Evolutionary conservation across 2,329 filamentous ascomycete species (phyloP).

Genomic region (Aspergillus nomiae): DNA sequence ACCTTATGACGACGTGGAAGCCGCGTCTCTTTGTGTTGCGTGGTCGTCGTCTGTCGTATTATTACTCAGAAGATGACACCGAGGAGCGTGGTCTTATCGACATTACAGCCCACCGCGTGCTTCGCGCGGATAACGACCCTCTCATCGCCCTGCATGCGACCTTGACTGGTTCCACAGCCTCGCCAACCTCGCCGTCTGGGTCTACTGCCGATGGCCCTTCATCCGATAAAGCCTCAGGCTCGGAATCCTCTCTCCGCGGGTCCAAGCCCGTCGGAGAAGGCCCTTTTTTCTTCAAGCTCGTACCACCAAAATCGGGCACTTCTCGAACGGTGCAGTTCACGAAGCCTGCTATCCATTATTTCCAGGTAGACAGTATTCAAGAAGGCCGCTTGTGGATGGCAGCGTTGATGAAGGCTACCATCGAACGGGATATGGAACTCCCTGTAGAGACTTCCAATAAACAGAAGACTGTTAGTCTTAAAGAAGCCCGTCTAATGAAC

Average conservation of each 20-base stretch:
- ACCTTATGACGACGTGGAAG: conserved; percentile 97
- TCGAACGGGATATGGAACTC: conserved; percentile 79
- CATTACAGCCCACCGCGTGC: conserved; percentile 95
- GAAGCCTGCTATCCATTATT: conserved; percentile 95
- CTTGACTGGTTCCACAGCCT: conserved; percentile 79
- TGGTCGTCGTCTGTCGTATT: conserved; percentile 88
- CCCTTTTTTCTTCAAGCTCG: conserved; percentile 97
- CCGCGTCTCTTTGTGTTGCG: conserved; percentile 92
- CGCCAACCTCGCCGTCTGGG: conserved; percentile 58
- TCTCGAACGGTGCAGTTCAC: conserved; percentile 95
- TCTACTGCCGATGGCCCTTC: conserved; percentile 41
- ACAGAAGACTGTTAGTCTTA: conserved; percentile 91
- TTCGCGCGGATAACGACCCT: conserved; percentile 88
- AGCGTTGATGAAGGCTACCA: conserved; percentile 97
- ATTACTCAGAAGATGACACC: conserved; percentile 89
- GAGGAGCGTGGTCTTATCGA: conserved; percentile 96
- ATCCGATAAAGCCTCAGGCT: conserved; percentile 30
- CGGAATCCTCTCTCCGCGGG: conserved; percentile 33
- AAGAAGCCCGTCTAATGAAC: conserved; percentile 83
- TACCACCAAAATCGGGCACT: conserved; percentile 83
- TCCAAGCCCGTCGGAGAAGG: conserved; percentile 56
- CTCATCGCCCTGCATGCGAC: conserved; percentile 90
- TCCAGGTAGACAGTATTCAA: conserved; percentile 87
- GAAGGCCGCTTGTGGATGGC: conserved; percentile 97
- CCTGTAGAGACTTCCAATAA: conserved; percentile 90